Conservation (phyloP, 768 basidiomycete genomes). For the Termitomyces sp. region DNA sequence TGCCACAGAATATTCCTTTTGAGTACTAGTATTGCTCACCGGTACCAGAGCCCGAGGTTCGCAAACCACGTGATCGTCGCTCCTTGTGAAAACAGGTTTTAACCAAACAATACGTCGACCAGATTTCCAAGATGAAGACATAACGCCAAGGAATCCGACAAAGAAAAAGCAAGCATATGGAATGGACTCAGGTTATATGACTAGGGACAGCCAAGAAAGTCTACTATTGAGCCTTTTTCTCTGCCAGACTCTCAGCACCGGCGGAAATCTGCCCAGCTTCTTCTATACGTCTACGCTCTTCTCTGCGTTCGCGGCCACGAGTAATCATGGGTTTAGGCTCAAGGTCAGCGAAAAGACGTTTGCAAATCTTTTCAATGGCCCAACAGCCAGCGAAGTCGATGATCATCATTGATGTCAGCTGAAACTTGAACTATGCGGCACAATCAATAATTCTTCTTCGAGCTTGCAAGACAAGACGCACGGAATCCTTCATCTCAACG, state of each 20-base stretch:
- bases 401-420: constrained; percentile 75
- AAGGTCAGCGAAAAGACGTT: constrained; percentile 80
- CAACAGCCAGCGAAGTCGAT: constrained; percentile 88
- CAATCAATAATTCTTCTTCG: neutral
- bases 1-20: too few relatives aligned
- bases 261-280: constrained; percentile 12
- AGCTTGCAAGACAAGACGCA: constrained; percentile 33
- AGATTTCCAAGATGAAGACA: neutral
- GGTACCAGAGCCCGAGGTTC: too few relatives aligned
- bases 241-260: constrained; percentile 2
- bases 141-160: neutral
- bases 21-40: too few relatives aligned
- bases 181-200: neutral
- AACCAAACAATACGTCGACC: neutral
- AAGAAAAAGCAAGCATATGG: neutral
- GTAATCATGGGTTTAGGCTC: constrained; percentile 84
- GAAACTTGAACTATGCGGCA: constrained; percentile 67
- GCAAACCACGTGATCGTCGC: too few relatives aligned
- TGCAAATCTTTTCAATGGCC: constrained; percentile 77
- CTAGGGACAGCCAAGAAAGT: neutral
- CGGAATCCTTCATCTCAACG: constrained; percentile 77
- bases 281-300: constrained; percentile 42
- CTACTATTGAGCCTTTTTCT: constrained; percentile 19
- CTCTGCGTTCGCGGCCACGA: constrained; percentile 79
- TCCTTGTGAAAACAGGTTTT: neutral